Percentiles rank a stretch among this genome's conserved stretches.
Evolutionary conservation across 225 moss, liverwort and hornwort genomes (phyloP).

Genomic region (Pseudoscleropodium purum): DNA sequence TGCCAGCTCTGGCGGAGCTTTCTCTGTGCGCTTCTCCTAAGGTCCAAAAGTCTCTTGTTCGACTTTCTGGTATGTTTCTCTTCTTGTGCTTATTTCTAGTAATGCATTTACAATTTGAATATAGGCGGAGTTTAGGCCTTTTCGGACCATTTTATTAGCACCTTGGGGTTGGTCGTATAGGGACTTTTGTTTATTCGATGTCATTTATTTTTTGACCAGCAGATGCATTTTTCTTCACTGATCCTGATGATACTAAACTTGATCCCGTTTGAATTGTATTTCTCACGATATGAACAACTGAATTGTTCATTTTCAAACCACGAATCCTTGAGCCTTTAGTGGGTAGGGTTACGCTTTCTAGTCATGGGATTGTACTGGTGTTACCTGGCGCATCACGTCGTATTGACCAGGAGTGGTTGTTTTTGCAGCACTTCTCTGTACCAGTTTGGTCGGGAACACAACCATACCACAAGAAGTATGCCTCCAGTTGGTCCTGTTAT

Average conservation of each 20-base stretch:
- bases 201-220: background rate
- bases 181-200: background rate
- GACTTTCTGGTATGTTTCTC: slow-evolving; percentile 39
- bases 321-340: background rate
- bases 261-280: background rate
- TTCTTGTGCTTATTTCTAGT: background rate
- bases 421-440: slow-evolving; percentile 34
- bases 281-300: background rate
- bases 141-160: background rate
- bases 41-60: slow-evolving; percentile 67
- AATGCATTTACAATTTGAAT: background rate
- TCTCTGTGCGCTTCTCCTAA: slow-evolving; percentile 51
- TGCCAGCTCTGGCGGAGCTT: slow-evolving; percentile 38
- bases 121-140: background rate
- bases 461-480: slow-evolving; percentile 30
- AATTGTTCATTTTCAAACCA: background rate
- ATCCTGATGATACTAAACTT: background rate
- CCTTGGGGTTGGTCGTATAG: background rate
- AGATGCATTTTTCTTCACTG: background rate
- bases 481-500: slow-evolving; percentile 54
- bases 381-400: background rate
- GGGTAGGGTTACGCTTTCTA: background rate
- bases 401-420: background rate
- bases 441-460: slow-evolving; percentile 18
- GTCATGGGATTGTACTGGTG: background rate